Evolutionary conservation across 2,329 filamentous ascomycete genomes (phyloP), one percentile per base, ranked within the genome.

Genomic region (Coniochaeta sp.): DNA sequence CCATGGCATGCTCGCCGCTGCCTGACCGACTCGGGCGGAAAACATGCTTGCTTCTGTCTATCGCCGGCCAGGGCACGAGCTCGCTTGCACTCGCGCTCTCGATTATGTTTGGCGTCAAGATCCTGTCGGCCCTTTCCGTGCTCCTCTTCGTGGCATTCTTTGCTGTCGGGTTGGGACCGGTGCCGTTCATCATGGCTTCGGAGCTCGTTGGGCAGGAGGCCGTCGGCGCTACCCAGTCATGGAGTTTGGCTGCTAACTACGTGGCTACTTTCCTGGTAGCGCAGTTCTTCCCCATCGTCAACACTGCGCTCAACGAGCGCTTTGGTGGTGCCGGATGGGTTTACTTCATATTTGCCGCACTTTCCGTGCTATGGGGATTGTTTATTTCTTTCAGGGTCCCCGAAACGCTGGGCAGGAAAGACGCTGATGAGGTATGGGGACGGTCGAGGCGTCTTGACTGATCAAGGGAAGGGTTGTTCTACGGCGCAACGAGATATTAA

Each of bases 151-250:
- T 98, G 2, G 88, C 85, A 4, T 91, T 89, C 69, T 99, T 97
- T 67, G 95, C 90, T 0, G 83, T 96, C 16, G 95, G 95, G 0
- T 82, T 99, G 0, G 95, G 95, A 0, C 95, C 95, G 0, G 91
- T 99, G 0, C 95, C 95, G 0, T 99, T 98, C 73, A 96, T 98
- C 65, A 81, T 99, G 55, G 89, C 93, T 0, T 93, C 90, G 1
- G 95, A 98, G 74, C 83, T 98, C 2, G 95, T 98, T 0, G 89
- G 88, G 0, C 88, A 91, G 14, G 91, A 96, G 71, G 95, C 93
- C 0, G 92, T 97, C 0, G 93, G 93, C 1, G 91, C 93, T 0
- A 89, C 91, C 0, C 95, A 99, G 73, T 93, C 89, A 61, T 96
- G 92, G 83, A 90, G 89, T 0, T 75, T 98, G 26, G 91, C 86